Evolutionary conservation across 495 filamentous ascomycete genomes (phyloP).

Genomic region (Penicillium waksmanii): DNA sequence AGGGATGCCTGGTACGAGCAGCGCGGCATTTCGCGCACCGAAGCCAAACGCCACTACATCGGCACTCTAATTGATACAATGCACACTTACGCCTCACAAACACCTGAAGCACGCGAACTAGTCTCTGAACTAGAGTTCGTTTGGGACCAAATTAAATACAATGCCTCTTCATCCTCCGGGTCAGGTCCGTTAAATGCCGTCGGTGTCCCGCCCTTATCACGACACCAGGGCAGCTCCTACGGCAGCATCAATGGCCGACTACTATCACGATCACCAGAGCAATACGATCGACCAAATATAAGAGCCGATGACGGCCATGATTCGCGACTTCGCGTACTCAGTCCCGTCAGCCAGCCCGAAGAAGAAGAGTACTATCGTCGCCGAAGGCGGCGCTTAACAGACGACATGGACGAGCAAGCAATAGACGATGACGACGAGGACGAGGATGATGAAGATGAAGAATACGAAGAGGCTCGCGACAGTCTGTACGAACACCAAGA

Average conservation of each 20-base stretch:
- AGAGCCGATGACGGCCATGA: slow-evolving; percentile 20
- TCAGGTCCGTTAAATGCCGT: slow-evolving; percentile 45
- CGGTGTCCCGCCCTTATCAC: slow-evolving; percentile 41
- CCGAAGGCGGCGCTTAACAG: slow-evolving; percentile 29
- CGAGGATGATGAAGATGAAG: slow-evolving; percentile 49
- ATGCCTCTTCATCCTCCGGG: slow-evolving; percentile 65
- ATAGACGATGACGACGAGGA: slow-evolving; percentile 39
- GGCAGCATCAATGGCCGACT: slow-evolving; percentile 40
- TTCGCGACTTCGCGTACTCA: slow-evolving; percentile 64
- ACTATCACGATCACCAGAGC: slow-evolving; percentile 26
- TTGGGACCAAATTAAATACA: slow-evolving; percentile 95
- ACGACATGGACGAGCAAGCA: slow-evolving; percentile 37
- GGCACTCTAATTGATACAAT: slow-evolving; percentile 92
- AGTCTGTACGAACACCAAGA: slow-evolving; percentile 43
- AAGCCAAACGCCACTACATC: slow-evolving; percentile 94
- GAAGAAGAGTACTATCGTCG: slow-evolving; percentile 58
- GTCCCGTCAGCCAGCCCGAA: slow-evolving; percentile 80
- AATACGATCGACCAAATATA: slow-evolving; percentile 31
- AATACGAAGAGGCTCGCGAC: slow-evolving; percentile 46
- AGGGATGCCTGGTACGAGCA: slow-evolving; percentile 93
- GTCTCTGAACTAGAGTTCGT: slow-evolving; percentile 97
- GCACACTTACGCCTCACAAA: slow-evolving; percentile 86
- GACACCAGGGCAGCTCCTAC: slow-evolving; percentile 34
- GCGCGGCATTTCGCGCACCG: slow-evolving; percentile 77
- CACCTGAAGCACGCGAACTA: slow-evolving; percentile 81